A percentile compares a stretch with the other conserved stretches of the same genome.
Conservation (phyloP, 2,329 filamentous ascomycete species). For the Leptodontidium sp. region DNA sequence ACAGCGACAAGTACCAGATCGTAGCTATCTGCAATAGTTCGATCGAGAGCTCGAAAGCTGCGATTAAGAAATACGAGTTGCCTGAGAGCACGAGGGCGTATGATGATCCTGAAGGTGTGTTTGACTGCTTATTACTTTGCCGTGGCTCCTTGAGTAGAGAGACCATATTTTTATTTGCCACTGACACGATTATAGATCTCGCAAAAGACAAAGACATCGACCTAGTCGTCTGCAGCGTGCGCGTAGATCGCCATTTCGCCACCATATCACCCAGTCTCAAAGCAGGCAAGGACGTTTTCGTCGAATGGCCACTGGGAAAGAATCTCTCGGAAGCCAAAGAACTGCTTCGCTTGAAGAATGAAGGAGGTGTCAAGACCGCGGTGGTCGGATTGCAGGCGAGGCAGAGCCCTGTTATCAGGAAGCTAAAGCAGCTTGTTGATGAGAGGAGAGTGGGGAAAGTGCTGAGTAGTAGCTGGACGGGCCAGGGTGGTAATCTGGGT, state of each 20-base stretch:
- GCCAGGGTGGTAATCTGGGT: constrained; percentile 21
- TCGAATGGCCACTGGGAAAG: constrained; percentile 58
- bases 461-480: constrained; percentile 50
- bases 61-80: constrained; percentile 52
- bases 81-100: constrained; percentile 52
- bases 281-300: constrained; percentile 57
- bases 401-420: constrained; percentile 50
- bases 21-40: constrained; percentile 59
- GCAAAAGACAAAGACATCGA: constrained; percentile 57
- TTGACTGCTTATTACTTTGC: not conserved
- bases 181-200: constrained; percentile 44
- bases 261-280: constrained; percentile 53
- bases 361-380: constrained; percentile 49
- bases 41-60: constrained; percentile 51
- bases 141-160: too few relatives aligned
- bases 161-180: too few relatives aligned
- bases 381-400: constrained; percentile 62
- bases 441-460: constrained; percentile 59
- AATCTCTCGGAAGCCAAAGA: constrained; percentile 53
- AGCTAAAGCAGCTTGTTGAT: constrained; percentile 51
- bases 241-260: constrained; percentile 54
- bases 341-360: constrained; percentile 52
- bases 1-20: constrained; percentile 51
- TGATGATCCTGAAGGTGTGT: constrained; percentile 48
- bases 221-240: constrained; percentile 55